phyloP scores from a whole-genome alignment of 1,284 basidiomycete species.

The Trichosporon asahii region DNA sequence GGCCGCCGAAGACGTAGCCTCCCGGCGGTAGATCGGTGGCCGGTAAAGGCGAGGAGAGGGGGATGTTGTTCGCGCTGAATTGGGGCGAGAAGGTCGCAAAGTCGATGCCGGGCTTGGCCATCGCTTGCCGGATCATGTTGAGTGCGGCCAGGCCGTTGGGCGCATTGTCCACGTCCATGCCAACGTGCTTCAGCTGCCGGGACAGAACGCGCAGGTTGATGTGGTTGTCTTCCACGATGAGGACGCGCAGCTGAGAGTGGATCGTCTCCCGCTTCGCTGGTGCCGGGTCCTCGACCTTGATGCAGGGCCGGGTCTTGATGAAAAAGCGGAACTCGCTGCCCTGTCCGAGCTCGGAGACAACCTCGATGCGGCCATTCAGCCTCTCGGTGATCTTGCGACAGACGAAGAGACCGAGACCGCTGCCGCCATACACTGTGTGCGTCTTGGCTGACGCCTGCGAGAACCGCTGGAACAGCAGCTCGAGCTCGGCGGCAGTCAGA shows the following conservation, averaged over 20 bases:
- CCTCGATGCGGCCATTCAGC: slow-evolving; percentile 36
- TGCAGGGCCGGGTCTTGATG: slow-evolving; percentile 21
- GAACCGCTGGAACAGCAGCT: slow-evolving; percentile 33
- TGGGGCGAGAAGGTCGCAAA: neutral
- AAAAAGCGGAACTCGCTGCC: slow-evolving; percentile 52
- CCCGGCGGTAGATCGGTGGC: neutral
- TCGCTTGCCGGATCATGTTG: slow-evolving; percentile 43
- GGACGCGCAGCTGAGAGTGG: slow-evolving; percentile 21
- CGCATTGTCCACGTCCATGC: slow-evolving; percentile 21
- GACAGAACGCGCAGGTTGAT: slow-evolving; percentile 42
- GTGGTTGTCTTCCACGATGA: slow-evolving; percentile 43
- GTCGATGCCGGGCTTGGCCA: slow-evolving; percentile 14
- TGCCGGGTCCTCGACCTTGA: neutral
- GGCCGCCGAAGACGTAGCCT: neutral
- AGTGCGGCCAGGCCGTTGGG: slow-evolving; percentile 53
- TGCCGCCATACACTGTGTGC: slow-evolving; percentile 36
- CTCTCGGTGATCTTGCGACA: slow-evolving; percentile 32
- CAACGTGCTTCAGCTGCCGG: slow-evolving; percentile 23
- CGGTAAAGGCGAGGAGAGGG: neutral
- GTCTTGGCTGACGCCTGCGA: slow-evolving; percentile 31
- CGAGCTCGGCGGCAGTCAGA: slow-evolving; percentile 27
- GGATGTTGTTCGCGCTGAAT: neutral
- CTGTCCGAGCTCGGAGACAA: slow-evolving; percentile 26
- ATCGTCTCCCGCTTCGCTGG: neutral
- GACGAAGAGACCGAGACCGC: slow-evolving; percentile 36